Base-by-base conservation (phyloP, 148 eudicot genomes). In the Vaccinium macrocarpon region DNA sequence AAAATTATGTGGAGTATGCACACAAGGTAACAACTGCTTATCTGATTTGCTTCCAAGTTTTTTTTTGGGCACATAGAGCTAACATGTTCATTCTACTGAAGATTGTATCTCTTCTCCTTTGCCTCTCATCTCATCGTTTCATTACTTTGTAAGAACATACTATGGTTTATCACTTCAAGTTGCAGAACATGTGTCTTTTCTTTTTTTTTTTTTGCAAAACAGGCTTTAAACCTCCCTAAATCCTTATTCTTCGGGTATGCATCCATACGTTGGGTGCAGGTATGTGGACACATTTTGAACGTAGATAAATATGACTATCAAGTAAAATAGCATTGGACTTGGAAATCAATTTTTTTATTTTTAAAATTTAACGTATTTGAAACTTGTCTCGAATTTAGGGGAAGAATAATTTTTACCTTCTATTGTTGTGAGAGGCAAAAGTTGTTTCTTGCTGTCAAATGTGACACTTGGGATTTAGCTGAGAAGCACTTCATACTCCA, bases 1-100 rank as follows among this genome's bases (percentile, higher is more conserved):
- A 95, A 86, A 97, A 93, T 88, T 95, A 97, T 57, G 94, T 93
- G 85, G 98, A 95, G 87, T 97, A 97, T 88, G 98, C 90, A 49
- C 93, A 91, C 85, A 91, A 91, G 93, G 93, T 91, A 87, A 77
- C 66, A 74, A 68, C 64, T 57, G 14, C 61, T 55, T 12, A 35
- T 79, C 74, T 73, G 51, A 14, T 48, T 19, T 66, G 7, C 8
- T 35, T 71, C 5, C 18, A 51, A 51, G 10, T 55, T 53, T 38
- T 21, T 70, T 85, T 85, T 27, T 72, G 32, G 25, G 23, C 32
- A 77, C 10, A 25, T 48, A 53, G 13, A 70, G 2, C 50, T 13
- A 82, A 19, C 25, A 10, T 32, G 62, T 50, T 70, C 84, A 15
- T 81, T 70, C 46, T 42, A 16, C 29, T 1, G 62, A 48, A 66